Evolutionary conservation across 306 rosid genomes (phyloP).

Genomic region (Potentilla sterilis): DNA sequence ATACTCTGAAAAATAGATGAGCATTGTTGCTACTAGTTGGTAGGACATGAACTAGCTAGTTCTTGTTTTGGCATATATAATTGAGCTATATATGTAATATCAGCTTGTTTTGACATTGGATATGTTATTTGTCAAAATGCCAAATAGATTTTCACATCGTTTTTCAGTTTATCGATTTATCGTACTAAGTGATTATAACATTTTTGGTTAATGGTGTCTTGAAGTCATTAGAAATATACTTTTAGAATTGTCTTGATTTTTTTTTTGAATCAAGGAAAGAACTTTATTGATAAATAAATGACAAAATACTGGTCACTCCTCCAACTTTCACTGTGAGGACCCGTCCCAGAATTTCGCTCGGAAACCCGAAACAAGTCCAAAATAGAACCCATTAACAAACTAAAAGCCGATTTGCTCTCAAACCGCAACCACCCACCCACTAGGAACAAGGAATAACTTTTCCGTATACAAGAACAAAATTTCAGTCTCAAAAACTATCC

Average conservation of each 20-base stretch:
- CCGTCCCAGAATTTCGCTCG: no score
- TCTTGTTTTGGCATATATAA: slow-evolving; percentile 20
- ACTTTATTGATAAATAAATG: no score
- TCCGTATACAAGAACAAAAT: no score
- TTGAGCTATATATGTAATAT: slow-evolving; percentile 22
- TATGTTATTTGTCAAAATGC: slow-evolving; percentile 12
- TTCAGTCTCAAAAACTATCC: no score
- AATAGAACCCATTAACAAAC: no score
- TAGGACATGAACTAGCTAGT: slow-evolving; percentile 29
- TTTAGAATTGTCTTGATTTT: neutral
- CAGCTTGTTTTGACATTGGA: slow-evolving; percentile 30
- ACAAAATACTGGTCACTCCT: no score
- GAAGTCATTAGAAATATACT: neutral
- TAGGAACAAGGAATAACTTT: no score
- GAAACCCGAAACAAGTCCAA: no score
- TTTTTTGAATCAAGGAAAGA: no score
- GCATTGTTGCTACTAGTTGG: slow-evolving; percentile 19
- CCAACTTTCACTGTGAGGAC: no score
- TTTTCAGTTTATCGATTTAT: neutral
- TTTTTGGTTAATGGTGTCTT: neutral
- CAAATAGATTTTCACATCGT: slow-evolving; percentile 8
- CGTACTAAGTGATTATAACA: neutral
- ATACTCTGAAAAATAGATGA: slow-evolving; percentile 20
- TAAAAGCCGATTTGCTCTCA: no score
- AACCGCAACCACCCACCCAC: no score